A percentile compares a stretch with the other conserved stretches of the same genome.
phyloP scores from a whole-genome alignment of 768 basidiomycete genomes.

The Hemileccinum rubropunctum region DNA sequence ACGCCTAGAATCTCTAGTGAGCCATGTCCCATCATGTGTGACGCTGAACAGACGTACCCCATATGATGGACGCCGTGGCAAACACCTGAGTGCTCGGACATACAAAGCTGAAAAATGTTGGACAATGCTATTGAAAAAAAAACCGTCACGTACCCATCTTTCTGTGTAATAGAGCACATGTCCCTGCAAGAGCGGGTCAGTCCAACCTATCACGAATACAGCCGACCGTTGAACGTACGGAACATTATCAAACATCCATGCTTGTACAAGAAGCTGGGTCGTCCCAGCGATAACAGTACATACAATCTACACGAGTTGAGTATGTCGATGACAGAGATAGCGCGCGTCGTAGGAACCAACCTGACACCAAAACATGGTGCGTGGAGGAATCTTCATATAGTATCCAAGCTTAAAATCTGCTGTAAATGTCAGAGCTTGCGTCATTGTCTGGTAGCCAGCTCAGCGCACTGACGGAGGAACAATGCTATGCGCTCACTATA shows the following conservation, averaged over 20 bases:
- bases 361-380: constrained; percentile 70
- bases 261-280: constrained; percentile 71
- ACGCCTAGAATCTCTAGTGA: constrained; percentile 44
- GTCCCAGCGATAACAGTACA: constrained; percentile 69
- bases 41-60: constrained; percentile 20
- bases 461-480: not conserved
- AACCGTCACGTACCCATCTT: constrained; percentile 29
- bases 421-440: constrained; percentile 60
- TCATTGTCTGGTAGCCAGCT: constrained; percentile 25
- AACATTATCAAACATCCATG: constrained; percentile 65
- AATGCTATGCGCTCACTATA: constrained; percentile 36
- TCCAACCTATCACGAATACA: not conserved
- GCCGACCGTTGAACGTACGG: constrained; percentile 36
- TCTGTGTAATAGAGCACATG: constrained; percentile 45
- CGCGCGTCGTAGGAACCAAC: constrained; percentile 25
- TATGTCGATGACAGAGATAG: not conserved
- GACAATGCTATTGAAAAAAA: not conserved
- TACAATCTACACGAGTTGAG: constrained; percentile 41
- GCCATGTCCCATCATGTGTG: not conserved
- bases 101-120: constrained; percentile 35
- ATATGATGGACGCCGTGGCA: constrained; percentile 56
- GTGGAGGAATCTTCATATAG: constrained; percentile 61
- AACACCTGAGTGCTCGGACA: constrained; percentile 54
- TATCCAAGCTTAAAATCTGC: constrained; percentile 80
- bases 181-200: constrained; percentile 31